Evolutionary conservation across 1,139 yeast species (phyloP).

Genomic region (Nematodospora anomalae): DNA sequence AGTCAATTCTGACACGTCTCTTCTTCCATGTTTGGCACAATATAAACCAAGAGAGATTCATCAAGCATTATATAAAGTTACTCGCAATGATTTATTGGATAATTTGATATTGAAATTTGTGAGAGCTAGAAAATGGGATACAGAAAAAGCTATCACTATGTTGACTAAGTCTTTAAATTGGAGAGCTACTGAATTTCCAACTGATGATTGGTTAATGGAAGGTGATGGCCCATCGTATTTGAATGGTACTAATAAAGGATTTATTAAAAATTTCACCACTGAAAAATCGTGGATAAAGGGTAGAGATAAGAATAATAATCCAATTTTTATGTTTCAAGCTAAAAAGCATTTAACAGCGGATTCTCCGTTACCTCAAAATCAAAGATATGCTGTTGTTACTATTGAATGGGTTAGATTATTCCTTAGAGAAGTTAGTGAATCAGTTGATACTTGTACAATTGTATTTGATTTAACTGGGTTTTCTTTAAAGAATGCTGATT

Average conservation of each 20-base stretch:
- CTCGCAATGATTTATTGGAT: constrained; percentile 38
- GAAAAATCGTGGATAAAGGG: constrained; percentile 45
- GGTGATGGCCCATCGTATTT: constrained; percentile 42
- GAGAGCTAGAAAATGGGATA: constrained; percentile 45
- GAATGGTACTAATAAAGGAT: constrained; percentile 33
- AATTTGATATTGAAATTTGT: constrained; percentile 37
- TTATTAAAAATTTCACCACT: constrained; percentile 37
- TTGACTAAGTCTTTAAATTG: constrained; percentile 38
- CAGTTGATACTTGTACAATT: constrained; percentile 39
- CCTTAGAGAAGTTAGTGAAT: constrained; percentile 35
- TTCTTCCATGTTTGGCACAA: constrained; percentile 21
- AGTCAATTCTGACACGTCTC: constrained; percentile 20
- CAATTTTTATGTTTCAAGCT: constrained; percentile 42
- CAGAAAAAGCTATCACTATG: constrained; percentile 36
- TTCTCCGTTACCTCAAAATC: constrained; percentile 38
- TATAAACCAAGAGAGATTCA: constrained; percentile 31
- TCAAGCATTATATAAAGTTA: constrained; percentile 20
- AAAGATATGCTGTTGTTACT: constrained; percentile 38
- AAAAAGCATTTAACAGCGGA: constrained; percentile 41
- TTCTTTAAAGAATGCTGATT: constrained; percentile 47
- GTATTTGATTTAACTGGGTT: constrained; percentile 50
- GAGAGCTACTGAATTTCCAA: constrained; percentile 32
- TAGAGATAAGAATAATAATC: constrained; percentile 37
- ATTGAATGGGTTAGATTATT: constrained; percentile 44
- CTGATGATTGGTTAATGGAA: constrained; percentile 35